Conservation (phyloP, 805 yeast genomes). For the Blastobotrys peoriensis region DNA sequence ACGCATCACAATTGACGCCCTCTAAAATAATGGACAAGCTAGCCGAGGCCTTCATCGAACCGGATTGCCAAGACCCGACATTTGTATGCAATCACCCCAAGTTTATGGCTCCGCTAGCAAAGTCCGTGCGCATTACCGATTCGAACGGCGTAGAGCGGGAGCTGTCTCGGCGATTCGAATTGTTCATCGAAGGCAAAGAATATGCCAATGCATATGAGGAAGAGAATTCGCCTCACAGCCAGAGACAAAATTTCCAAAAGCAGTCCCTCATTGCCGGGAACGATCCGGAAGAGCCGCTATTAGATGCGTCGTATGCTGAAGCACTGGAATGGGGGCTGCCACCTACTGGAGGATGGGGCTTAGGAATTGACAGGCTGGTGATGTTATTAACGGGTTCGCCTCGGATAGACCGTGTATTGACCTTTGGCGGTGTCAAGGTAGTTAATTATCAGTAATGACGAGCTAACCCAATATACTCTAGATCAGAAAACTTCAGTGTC, state of each 20-base stretch:
- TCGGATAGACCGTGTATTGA: conserved; percentile 43
- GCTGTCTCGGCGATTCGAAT: conserved; percentile 71
- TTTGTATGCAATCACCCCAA: conserved; percentile 81
- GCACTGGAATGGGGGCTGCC: conserved; percentile 92
- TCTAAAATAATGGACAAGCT: conserved; percentile 61
- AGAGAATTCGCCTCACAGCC: conserved; percentile 81
- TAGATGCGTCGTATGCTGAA: conserved; percentile 66
- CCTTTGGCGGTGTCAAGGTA: conserved; percentile 22
- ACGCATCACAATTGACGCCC: conserved; percentile 38
- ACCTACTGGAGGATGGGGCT: conserved; percentile 98
- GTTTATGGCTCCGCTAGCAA: conserved; percentile 80
- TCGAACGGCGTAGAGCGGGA: conserved; percentile 23
- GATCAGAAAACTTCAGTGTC: background rate
- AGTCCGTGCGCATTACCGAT: conserved; percentile 38
- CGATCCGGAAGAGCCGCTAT: conserved; percentile 59
- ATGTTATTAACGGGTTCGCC: conserved; percentile 64
- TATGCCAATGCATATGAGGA: conserved; percentile 93
- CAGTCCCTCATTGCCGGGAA: conserved; percentile 38
- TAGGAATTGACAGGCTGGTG: conserved; percentile 83
- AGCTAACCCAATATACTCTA: no score
- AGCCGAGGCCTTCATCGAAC: conserved; percentile 58
- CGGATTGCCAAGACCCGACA: conserved; percentile 57
- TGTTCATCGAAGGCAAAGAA: conserved; percentile 75
- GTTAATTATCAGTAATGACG: conserved; percentile 18
- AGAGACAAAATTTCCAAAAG: conserved; percentile 50